Conservation (phyloP, 1,284 basidiomycete genomes). For the Ustilago hordei region DNA sequence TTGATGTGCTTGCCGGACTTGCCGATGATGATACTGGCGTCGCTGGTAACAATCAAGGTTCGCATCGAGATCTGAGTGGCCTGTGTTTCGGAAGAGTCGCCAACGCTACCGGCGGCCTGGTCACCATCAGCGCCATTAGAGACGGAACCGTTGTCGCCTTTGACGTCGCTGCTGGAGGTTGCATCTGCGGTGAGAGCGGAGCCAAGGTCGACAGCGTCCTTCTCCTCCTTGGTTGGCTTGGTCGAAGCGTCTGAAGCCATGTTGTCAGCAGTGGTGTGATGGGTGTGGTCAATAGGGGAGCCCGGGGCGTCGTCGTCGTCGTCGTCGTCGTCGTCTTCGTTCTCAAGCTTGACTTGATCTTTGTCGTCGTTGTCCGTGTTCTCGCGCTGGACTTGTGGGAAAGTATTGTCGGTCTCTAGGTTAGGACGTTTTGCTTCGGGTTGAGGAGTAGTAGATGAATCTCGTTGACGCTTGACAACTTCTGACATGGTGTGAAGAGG, state of each 20-base stretch:
- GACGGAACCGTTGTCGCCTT: conserved; percentile 33
- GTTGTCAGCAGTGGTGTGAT: conserved; percentile 15
- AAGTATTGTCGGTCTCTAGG: conserved; percentile 29
- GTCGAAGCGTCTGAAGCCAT: conserved; percentile 47
- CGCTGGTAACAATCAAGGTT: conserved; percentile 92
- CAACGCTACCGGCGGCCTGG: conserved; percentile 33
- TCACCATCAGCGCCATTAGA: conserved; percentile 45
- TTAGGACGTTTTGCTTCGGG: conserved; percentile 56
- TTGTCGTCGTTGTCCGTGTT: conserved; percentile 2
- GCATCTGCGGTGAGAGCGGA: conserved; percentile 37
- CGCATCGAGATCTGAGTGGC: conserved; percentile 66
- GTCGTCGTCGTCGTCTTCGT: conserved; percentile 16
- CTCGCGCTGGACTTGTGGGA: conserved; percentile 3
- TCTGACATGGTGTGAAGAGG: conserved; percentile 54
- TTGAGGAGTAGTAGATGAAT: conserved; percentile 45
- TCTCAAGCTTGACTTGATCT: conserved; percentile 14
- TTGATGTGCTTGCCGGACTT: conserved; percentile 96
- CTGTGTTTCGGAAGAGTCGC: conserved; percentile 48
- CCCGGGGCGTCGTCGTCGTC: conserved; percentile 16
- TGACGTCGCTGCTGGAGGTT: conserved; percentile 39
- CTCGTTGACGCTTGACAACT: conserved; percentile 57
- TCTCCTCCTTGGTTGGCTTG: conserved; percentile 43
- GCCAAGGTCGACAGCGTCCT: conserved; percentile 58
- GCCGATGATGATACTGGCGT: conserved; percentile 99
- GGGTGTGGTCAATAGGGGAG: not conserved